Base-by-base conservation (phyloP, 306 rosid species). In the Quercus wislizeni region DNA sequence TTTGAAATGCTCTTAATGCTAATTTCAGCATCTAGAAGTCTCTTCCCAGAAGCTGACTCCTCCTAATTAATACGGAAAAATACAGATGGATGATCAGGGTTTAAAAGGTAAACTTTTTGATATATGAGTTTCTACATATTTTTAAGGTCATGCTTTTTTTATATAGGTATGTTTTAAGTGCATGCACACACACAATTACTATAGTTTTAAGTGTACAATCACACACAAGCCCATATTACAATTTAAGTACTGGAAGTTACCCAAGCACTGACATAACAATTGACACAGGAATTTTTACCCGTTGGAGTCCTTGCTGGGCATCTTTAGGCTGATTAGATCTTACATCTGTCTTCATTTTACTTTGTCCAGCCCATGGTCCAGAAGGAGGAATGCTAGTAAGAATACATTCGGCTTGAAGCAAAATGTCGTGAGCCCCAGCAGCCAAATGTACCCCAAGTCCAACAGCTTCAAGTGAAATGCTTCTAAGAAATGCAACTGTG, bases 391-490 rank as follows among this genome's bases (percentile, higher is more conserved):
- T 56, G 83, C 94, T 90, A 77, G 97, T 83, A 19, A 91, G 84
- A 73, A 84, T 85, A 85, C 83, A 88, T 80, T 95, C 99, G 5
- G 97, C 97, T 86, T 89, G 97, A 33, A 89, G 88, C 73, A 95
- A 81, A 86, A 95, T 85, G 77, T 95, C 98, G 71, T 93, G 91
- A 78, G 97, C 92, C 58, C 98, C 98, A 59, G 98, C 98, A 33
- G 99, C 99, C 83, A 95, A 86, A 92, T 95, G 99, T 73, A 95
- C 99, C 79, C 97, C 99, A 21, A 95, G 93, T 73, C 92, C 99
- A 86, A 95, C 88, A 80, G 99, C 98, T 90, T 95, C 99, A 87
- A 93, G 85, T 54, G 99, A 93, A 86, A 95, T 89, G 86, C 99
- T 95, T 84, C 90, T 90, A 77, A 95, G 97, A 85, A 95, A 95